Percentiles rank a stretch among this genome's conserved stretches.
Conservation (phyloP, 768 basidiomycete species). For the Boletus reticuloceps region DNA sequence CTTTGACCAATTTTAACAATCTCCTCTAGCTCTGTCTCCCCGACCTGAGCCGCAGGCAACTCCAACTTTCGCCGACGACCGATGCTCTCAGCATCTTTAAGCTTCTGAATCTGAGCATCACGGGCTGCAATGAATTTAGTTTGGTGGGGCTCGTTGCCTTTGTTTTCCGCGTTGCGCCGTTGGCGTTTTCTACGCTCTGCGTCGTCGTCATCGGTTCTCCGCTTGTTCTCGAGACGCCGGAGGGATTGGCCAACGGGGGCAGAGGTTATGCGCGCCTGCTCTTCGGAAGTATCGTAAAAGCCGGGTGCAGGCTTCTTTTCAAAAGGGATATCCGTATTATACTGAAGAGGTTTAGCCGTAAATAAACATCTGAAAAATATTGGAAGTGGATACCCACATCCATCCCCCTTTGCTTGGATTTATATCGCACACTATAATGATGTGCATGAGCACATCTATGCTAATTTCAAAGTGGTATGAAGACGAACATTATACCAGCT, state of each 20-base stretch:
- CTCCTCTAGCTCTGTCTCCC: conserved; percentile 92
- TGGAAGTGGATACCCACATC: conserved; percentile 55
- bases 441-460: conserved; percentile 1
- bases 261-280: conserved; percentile 80
- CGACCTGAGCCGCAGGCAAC: conserved; percentile 88
- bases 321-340: conserved; percentile 98
- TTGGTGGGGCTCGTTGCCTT: conserved; percentile 71
- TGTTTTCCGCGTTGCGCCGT: conserved; percentile 58
- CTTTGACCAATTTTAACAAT: conserved; percentile 98
- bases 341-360: conserved; percentile 44
- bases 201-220: conserved; percentile 91
- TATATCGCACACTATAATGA: conserved; percentile 74
- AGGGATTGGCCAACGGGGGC: conserved; percentile 91
- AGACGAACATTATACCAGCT: conserved; percentile 88
- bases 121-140: conserved; percentile 96
- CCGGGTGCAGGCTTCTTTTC: conserved; percentile 95
- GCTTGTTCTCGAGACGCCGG: conserved; percentile 92
- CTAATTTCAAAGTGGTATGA: not conserved
- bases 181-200: conserved; percentile 90
- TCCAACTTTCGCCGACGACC: conserved; percentile 81
- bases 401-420: conserved; percentile 97
- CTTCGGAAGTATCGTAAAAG: conserved; percentile 96
- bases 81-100: conserved; percentile 97
- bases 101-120: conserved; percentile 95
- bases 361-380: not conserved